Evolutionary conservation across 192 early-diverging fungal species (phyloP).

Genomic region (Backusella macrospora): DNA sequence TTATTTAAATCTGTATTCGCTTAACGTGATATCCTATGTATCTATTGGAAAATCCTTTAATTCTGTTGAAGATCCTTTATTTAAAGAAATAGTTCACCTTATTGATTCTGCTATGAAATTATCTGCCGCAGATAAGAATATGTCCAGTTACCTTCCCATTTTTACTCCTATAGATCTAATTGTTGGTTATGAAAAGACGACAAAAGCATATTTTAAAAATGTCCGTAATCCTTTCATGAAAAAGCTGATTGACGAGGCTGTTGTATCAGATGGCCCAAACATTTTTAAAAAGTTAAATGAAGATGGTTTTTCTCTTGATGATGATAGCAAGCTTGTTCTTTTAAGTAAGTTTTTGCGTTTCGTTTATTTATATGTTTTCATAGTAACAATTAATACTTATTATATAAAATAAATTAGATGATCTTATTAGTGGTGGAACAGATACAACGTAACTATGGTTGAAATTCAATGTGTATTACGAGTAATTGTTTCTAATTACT

Average conservation of each 20-base stretch:
- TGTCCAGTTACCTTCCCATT: background rate
- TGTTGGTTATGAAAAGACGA: background rate
- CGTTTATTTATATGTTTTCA: background rate
- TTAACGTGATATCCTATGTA: conserved; percentile 9
- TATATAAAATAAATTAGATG: conserved; percentile 3
- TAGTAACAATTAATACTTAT: background rate
- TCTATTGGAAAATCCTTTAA: background rate
- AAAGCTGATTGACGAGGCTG: background rate
- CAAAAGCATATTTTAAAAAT: background rate
- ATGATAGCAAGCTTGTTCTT: background rate
- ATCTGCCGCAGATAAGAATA: background rate
- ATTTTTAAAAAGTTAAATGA: background rate
- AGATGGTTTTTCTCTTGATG: background rate
- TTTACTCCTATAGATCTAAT: background rate
- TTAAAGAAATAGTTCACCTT: background rate
- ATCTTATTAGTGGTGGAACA: conserved; percentile 10
- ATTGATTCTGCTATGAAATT: background rate
- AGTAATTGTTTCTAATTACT: background rate
- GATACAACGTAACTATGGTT: background rate
- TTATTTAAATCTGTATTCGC: background rate
- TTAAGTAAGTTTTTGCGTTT: background rate
- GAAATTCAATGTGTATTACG: background rate
- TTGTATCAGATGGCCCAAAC: background rate
- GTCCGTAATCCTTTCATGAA: background rate
- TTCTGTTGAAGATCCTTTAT: background rate